Conservation (phyloP, 2,329 filamentous ascomycete genomes). For the Stenocarpella maydis region DNA sequence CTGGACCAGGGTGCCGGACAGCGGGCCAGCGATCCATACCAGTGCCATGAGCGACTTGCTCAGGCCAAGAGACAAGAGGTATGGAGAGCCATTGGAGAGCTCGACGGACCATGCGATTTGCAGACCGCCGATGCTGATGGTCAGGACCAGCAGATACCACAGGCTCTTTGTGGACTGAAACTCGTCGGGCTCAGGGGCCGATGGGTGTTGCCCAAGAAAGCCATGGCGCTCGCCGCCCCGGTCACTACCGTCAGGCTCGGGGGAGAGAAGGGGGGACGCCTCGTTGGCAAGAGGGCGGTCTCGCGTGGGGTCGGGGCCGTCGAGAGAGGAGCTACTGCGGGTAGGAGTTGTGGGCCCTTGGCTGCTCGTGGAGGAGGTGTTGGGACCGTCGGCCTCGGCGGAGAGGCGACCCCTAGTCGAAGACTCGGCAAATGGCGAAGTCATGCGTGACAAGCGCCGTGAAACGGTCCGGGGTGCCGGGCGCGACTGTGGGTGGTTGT, state of each 20-base stretch:
- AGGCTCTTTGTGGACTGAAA: slow-evolving; percentile 77
- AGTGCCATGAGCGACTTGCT: slow-evolving; percentile 84
- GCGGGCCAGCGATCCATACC: slow-evolving; percentile 84
- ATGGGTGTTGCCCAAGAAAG: slow-evolving; percentile 42
- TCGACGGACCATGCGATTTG: slow-evolving; percentile 98
- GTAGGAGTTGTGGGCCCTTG: slow-evolving; percentile 35
- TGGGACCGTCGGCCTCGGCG: slow-evolving; percentile 38
- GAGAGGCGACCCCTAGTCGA: slow-evolving; percentile 42
- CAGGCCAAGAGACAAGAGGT: slow-evolving; percentile 79
- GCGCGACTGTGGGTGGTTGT: slow-evolving; percentile 2
- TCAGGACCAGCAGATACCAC: slow-evolving; percentile 87
- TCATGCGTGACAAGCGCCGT: slow-evolving; percentile 44
- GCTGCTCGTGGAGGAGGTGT: slow-evolving; percentile 31
- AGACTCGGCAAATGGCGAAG: slow-evolving; percentile 48
- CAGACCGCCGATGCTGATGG: slow-evolving; percentile 84
- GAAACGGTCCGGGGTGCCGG: neutral
- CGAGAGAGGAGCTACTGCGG: slow-evolving; percentile 38
- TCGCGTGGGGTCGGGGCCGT: slow-evolving; percentile 29
- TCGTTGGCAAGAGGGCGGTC: slow-evolving; percentile 49
- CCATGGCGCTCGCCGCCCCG: slow-evolving; percentile 42
- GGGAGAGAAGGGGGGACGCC: slow-evolving; percentile 58
- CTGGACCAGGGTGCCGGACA: slow-evolving; percentile 81
- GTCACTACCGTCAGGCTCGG: slow-evolving; percentile 44
- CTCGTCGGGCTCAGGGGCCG: slow-evolving; percentile 50
- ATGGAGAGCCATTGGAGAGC: slow-evolving; percentile 90